A percentile compares a stretch with the other conserved stretches of the same genome.
These are phyloP conservation scores for Pythium chondricola DNA, from an alignment of 352 stramenopile species.

Conservation along the genomic window DNA sequence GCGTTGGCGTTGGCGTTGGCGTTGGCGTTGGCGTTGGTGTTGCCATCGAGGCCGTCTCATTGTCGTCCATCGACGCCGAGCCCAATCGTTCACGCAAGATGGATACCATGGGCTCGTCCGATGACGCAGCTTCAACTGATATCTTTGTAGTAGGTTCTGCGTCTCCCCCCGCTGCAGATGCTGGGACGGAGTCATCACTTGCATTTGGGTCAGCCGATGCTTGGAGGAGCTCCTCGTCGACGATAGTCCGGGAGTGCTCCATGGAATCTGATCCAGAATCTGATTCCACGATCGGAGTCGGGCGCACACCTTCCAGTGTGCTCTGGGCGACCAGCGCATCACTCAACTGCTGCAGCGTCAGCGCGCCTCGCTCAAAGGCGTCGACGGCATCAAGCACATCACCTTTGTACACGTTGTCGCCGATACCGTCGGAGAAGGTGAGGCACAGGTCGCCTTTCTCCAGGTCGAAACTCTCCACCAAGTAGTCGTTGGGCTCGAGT, in stretches of 20 bases:
- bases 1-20: neutral
- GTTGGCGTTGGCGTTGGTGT: conserved; percentile 1
- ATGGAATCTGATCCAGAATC: too few relatives aligned
- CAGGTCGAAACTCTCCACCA: conserved; percentile 62
- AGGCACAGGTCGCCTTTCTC: conserved; percentile 50
- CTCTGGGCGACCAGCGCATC: conserved; percentile 36
- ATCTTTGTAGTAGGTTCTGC: neutral
- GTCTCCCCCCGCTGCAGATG: neutral
- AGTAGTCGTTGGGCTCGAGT: conserved; percentile 45
- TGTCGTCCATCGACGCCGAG: conserved; percentile 16
- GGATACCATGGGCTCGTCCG: neutral
- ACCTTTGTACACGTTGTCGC: conserved; percentile 79
- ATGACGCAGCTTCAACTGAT: neutral
- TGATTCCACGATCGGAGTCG: too few relatives aligned
- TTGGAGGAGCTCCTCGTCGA: neutral
- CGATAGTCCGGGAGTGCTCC: too few relatives aligned
- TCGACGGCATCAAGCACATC: conserved; percentile 32
- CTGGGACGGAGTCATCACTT: neutral
- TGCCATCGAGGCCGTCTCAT: neutral
- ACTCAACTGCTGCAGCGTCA: conserved; percentile 39
- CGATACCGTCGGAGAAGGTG: conserved; percentile 71
- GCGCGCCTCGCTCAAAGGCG: conserved; percentile 8
- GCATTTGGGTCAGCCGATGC: neutral
- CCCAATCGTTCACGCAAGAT: conserved; percentile 10
- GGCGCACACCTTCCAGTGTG: neutral